These are phyloP conservation scores for Akanthomyces dipterigenus DNA, from an alignment of 2,329 filamentous ascomycete genomes.

Conservation along the genomic window DNA sequence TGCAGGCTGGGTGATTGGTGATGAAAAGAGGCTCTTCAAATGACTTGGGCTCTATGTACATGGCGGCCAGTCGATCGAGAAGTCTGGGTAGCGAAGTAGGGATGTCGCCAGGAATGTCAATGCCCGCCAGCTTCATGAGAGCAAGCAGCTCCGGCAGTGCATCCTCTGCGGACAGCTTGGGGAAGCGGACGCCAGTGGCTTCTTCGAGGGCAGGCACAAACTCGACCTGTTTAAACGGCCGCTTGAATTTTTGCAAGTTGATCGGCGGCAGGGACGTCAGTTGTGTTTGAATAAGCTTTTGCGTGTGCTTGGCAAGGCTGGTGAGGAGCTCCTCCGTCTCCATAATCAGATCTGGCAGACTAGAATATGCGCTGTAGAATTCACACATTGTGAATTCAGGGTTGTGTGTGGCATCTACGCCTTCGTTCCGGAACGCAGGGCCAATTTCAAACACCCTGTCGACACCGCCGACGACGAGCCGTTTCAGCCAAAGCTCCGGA, in stretches of 20 bases:
- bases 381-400: conserved; percentile 97
- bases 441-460: conserved; percentile 91
- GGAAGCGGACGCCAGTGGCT: conserved; percentile 57
- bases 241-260: conserved; percentile 40
- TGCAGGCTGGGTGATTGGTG: conserved; percentile 79
- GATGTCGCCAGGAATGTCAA: conserved; percentile 60
- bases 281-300: conserved; percentile 36
- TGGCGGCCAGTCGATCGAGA: conserved; percentile 71
- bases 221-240: conserved; percentile 62
- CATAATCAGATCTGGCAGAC: conserved; percentile 64
- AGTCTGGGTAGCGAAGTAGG: conserved; percentile 55
- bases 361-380: conserved; percentile 85
- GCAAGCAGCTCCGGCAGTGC: conserved; percentile 53
- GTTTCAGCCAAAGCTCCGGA: conserved; percentile 91
- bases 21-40: conserved; percentile 69
- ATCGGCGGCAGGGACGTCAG: conserved; percentile 42
- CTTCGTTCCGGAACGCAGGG: conserved; percentile 87
- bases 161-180: conserved; percentile 49
- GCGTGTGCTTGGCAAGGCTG: conserved; percentile 48
- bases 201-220: conserved; percentile 76
- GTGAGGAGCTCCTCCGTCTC: conserved; percentile 68
- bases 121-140: conserved; percentile 48
- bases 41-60: conserved; percentile 74
- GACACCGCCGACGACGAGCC: conserved; percentile 81
- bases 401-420: conserved; percentile 85